Percentiles rank a stretch among this genome's conserved stretches.
Evolutionary conservation across 306 rosid genomes (phyloP).

Genomic region (Luffa acutangula): DNA sequence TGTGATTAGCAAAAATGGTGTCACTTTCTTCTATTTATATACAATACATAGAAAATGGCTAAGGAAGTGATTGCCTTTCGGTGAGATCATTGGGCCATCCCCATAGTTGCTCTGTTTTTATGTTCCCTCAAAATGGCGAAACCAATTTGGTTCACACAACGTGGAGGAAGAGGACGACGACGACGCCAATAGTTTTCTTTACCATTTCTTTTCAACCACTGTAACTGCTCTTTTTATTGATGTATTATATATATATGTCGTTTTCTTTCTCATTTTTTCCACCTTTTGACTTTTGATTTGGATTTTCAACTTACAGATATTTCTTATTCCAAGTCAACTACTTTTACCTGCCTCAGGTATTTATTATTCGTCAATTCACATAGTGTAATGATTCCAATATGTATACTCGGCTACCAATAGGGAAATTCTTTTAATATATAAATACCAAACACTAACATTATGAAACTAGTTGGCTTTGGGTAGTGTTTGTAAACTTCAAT

Average conservation of each 20-base stretch:
- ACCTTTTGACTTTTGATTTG: background rate
- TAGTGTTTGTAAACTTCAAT: too few relatives aligned
- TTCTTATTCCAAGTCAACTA: background rate
- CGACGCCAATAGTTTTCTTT: background rate
- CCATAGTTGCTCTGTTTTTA: slow-evolving; percentile 7
- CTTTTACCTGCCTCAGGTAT: background rate
- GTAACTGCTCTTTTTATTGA: background rate
- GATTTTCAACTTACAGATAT: background rate
- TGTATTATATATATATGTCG: background rate
- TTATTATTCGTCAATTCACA: too few relatives aligned
- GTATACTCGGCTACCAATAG: too few relatives aligned
- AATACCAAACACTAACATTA: too few relatives aligned
- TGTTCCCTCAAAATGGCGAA: background rate
- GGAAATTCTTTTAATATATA: too few relatives aligned
- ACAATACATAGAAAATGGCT: background rate
- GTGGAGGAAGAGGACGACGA: background rate
- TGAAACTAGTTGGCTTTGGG: too few relatives aligned
- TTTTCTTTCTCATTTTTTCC: background rate
- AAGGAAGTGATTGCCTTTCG: background rate
- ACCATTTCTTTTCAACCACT: background rate
- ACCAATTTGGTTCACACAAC: background rate
- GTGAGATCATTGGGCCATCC: background rate
- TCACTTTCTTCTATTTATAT: background rate
- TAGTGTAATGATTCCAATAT: too few relatives aligned
- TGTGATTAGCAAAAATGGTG: background rate